Evolutionary conservation across 2,329 filamentous ascomycete species (phyloP).

Genomic region (Diaporthe ampelina): DNA sequence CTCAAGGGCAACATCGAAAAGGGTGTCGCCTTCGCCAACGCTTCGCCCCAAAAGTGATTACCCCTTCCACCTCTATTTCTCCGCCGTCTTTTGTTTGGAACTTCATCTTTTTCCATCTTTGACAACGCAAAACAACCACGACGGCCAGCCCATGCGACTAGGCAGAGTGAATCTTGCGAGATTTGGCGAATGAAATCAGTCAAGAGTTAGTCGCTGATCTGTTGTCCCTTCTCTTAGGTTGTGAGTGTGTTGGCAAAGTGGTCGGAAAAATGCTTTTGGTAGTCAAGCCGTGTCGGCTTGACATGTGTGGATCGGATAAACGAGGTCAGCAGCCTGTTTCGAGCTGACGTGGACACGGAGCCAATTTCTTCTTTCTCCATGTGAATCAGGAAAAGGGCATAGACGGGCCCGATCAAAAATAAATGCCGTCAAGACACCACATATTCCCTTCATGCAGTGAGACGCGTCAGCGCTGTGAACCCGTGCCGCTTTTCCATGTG

Average conservation of each 20-base stretch:
- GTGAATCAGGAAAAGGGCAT: constrained; percentile 36
- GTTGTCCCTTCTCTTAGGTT: constrained; percentile 40
- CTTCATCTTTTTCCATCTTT: constrained; percentile 43
- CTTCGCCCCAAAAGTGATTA: constrained; percentile 88
- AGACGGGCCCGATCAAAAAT: constrained; percentile 37
- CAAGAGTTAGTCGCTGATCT: constrained; percentile 39
- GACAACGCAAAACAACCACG: constrained; percentile 30
- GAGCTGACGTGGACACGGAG: constrained; percentile 27
- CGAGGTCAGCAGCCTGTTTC: constrained; percentile 25
- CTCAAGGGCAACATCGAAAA: constrained; percentile 95
- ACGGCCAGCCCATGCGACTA: constrained; percentile 33
- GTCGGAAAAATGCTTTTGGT: constrained; percentile 20
- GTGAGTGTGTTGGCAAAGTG: constrained; percentile 35
- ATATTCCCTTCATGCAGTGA: constrained; percentile 20
- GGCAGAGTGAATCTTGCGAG: constrained; percentile 37
- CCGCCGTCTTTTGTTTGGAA: constrained; percentile 43
- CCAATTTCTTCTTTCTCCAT: constrained; percentile 10
- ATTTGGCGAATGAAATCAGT: constrained; percentile 32
- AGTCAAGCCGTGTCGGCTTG: constrained; percentile 26
- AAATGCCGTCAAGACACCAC: constrained; percentile 36
- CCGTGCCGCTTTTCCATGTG: constrained; percentile 4
- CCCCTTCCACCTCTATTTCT: constrained; percentile 48
- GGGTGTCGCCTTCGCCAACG: constrained; percentile 90
- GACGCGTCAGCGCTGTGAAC: constrained; percentile 25
- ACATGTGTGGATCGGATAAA: constrained; percentile 23